phyloP scores from a whole-genome alignment of 495 filamentous ascomycete genomes.

The Chaetomium fimeti region DNA sequence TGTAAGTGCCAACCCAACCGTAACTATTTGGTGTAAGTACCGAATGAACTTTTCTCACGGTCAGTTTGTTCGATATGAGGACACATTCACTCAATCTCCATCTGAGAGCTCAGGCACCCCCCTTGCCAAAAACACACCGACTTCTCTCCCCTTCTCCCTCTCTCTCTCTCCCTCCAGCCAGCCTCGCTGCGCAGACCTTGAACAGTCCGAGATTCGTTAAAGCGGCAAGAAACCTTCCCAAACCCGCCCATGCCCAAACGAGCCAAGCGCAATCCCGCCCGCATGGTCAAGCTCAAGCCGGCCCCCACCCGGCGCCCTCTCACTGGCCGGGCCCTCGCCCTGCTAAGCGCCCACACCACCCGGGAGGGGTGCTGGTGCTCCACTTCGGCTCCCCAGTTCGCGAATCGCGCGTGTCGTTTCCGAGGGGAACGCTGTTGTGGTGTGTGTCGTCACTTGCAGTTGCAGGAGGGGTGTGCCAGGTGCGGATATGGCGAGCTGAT shows the following conservation, averaged over 20 bases:
- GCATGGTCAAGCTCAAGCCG: constrained; percentile 22
- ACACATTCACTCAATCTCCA: not conserved
- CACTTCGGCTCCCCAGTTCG: not conserved
- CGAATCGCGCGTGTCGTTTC: not conserved
- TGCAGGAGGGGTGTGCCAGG: not conserved
- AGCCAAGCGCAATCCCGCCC: constrained; percentile 23
- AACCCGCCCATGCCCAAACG: not conserved
- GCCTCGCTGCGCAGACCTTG: too few relatives aligned
- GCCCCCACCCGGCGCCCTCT: not conserved
- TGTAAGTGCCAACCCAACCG: constrained; percentile 5
- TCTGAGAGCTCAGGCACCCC: not conserved
- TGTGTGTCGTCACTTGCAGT: constrained; percentile 17
- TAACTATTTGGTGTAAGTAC: not conserved
- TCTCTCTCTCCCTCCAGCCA: too few relatives aligned
- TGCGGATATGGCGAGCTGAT: not conserved
- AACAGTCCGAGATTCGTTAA: too few relatives aligned
- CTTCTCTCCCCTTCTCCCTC: too few relatives aligned
- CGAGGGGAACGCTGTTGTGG: not conserved
- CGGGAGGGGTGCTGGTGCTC: not conserved
- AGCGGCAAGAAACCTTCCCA: not conserved
- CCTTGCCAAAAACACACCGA: not conserved
- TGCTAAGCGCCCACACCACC: constrained; percentile 19
- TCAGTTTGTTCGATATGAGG: too few relatives aligned
- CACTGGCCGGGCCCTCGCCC: constrained; percentile 13
- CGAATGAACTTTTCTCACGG: not conserved